A percentile compares a stretch with the other conserved stretches of the same genome.
These are phyloP conservation scores for Pseudogymnoascus sp. DNA, from an alignment of 2,329 filamentous ascomycete genomes.

Conservation along the genomic window DNA sequence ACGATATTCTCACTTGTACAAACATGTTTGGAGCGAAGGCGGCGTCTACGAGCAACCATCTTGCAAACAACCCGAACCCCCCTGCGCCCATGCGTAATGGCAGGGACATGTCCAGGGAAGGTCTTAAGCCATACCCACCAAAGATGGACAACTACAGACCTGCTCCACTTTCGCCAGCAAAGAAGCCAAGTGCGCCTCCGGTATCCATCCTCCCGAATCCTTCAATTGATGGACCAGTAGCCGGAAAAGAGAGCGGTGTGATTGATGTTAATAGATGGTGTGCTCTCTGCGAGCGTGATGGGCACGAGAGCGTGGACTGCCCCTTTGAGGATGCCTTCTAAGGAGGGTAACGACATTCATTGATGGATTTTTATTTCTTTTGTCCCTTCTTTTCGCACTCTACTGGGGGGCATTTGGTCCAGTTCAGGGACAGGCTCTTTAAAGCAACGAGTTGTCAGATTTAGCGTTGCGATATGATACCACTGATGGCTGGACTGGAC, in stretches of 20 bases:
- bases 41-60: constrained; percentile 5
- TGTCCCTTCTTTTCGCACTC: neutral
- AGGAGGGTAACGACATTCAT: constrained; percentile 11
- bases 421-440: constrained; percentile 5
- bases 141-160: constrained; percentile 39
- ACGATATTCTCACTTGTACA: constrained; percentile 90
- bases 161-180: constrained; percentile 46
- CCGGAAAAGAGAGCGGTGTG: constrained; percentile 69
- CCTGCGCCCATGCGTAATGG: constrained; percentile 22
- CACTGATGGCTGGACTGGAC: constrained; percentile 7
- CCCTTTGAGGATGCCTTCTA: constrained; percentile 78
- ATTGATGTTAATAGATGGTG: constrained; percentile 91
- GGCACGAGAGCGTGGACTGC: constrained; percentile 92
- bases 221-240: constrained; percentile 59
- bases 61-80: constrained; percentile 12
- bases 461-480: constrained; percentile 7
- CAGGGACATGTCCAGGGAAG: constrained; percentile 33
- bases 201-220: constrained; percentile 49
- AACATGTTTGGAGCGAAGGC: constrained; percentile 62
- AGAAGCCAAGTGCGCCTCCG: constrained; percentile 29
- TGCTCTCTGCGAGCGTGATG: constrained; percentile 89
- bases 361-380: neutral
- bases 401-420: constrained; percentile 1
- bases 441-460: constrained; percentile 5
- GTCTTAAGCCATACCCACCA: constrained; percentile 33